Conservation (phyloP, 129 eudicot species). For the Flaveria ramosissima region DNA sequence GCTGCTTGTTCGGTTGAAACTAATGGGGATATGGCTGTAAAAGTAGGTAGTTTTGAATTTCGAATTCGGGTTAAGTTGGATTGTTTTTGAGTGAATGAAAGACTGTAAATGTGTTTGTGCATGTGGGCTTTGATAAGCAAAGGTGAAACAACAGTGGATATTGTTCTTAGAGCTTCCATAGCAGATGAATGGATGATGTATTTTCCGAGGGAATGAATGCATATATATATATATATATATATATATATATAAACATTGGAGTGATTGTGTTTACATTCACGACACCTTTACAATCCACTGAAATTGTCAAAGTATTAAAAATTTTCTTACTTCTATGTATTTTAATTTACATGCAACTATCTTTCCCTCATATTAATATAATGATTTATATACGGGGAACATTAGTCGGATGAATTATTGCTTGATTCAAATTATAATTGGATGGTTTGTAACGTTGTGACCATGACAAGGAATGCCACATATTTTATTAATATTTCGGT, state of each 20-base stretch:
- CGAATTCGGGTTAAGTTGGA: background rate
- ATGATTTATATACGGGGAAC: no score
- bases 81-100: background rate
- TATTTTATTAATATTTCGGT: no score
- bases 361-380: no score
- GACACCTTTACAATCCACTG: no score
- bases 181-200: background rate
- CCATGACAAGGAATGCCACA: no score
- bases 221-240: background rate
- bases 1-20: slow-evolving; percentile 19
- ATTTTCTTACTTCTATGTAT: no score
- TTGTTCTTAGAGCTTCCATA: background rate
- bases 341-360: no score
- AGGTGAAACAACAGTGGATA: background rate
- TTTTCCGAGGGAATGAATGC: background rate
- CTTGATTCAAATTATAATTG: no score
- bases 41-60: slow-evolving; percentile 31
- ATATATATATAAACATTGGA: background rate
- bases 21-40: slow-evolving; percentile 8
- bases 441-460: no score
- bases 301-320: no score
- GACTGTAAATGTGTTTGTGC: background rate
- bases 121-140: background rate
- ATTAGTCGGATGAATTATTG: no score
- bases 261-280: no score